Percentiles rank a stretch among this genome's conserved stretches.
Evolutionary conservation across 2,329 filamentous ascomycete genomes (phyloP).

Genomic region (Scedosporium boydii): DNA sequence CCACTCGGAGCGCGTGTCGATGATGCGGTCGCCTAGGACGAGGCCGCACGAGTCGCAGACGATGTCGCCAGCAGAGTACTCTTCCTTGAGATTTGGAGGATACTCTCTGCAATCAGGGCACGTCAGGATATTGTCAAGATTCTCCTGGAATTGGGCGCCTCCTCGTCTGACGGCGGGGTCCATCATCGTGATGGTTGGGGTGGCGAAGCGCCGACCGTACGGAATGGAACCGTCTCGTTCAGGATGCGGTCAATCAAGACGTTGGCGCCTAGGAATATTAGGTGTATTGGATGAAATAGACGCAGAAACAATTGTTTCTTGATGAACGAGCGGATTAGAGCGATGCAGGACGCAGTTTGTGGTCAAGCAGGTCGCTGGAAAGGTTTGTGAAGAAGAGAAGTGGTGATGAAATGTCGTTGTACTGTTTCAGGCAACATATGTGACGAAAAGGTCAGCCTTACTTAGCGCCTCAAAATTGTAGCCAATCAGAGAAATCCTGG

Average conservation of each 20-base stretch:
- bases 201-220: not conserved
- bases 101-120: slow-evolving; percentile 87
- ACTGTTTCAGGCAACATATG: not conserved
- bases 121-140: slow-evolving; percentile 75
- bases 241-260: not conserved
- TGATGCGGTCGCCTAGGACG: slow-evolving; percentile 81
- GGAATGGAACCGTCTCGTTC: not conserved
- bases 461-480: not conserved
- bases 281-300: slow-evolving; percentile 1
- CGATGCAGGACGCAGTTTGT: not conserved
- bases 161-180: slow-evolving; percentile 19
- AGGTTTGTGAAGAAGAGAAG: not conserved
- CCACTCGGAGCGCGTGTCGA: slow-evolving; percentile 96
- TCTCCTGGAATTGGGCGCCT: slow-evolving; percentile 55
- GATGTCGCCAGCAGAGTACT: slow-evolving; percentile 85
- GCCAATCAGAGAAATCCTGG: not conserved
- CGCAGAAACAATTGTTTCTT: not conserved
- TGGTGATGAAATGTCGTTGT: not conserved
- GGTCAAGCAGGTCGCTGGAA: not conserved
- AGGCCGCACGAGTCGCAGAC: slow-evolving; percentile 88
- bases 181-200: slow-evolving; percentile 6
- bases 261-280: not conserved
- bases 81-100: slow-evolving; percentile 88
- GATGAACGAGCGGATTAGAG: not conserved
- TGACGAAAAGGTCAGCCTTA: not conserved